These are phyloP conservation scores for Starmera quercuum DNA, from an alignment of 805 yeast species.

Conservation along the genomic window DNA sequence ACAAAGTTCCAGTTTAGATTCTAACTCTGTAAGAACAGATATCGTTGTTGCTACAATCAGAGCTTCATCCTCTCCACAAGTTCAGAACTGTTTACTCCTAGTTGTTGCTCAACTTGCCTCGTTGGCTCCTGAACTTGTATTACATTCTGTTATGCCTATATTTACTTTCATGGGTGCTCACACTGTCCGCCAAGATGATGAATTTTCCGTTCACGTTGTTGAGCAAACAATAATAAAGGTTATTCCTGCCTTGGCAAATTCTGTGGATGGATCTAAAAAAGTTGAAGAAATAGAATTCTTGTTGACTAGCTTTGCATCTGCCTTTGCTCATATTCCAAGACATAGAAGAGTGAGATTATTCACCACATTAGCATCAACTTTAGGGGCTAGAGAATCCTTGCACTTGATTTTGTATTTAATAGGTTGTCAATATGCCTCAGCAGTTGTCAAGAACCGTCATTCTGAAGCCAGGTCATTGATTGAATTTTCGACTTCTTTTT, in stretches of 20 bases:
- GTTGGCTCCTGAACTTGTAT: constrained; percentile 80
- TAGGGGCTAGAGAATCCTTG: constrained; percentile 61
- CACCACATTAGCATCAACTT: constrained; percentile 66
- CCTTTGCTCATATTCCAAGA: constrained; percentile 91
- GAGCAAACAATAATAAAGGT: constrained; percentile 87
- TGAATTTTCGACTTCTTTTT: constrained; percentile 66
- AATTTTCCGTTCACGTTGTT: constrained; percentile 84
- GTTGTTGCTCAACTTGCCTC: constrained; percentile 85
- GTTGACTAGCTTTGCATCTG: constrained; percentile 84
- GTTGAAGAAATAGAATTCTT: constrained; percentile 74
- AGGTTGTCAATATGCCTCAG: constrained; percentile 66
- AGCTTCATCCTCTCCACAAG: constrained; percentile 86
- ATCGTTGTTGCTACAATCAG: constrained; percentile 86
- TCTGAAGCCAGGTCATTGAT: constrained; percentile 61
- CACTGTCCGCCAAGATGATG: constrained; percentile 94
- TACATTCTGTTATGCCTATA: constrained; percentile 98
- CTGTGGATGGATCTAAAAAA: constrained; percentile 29
- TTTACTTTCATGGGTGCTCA: constrained; percentile 99
- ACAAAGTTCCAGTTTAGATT: constrained; percentile 36
- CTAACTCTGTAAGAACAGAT: constrained; percentile 76
- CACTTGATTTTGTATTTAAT: constrained; percentile 70
- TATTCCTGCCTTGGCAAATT: constrained; percentile 76
- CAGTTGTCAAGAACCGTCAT: constrained; percentile 45
- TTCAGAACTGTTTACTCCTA: constrained; percentile 79
- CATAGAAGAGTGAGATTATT: constrained; percentile 89